Evolutionary conservation across 352 stramenopile species (phyloP).

Genomic region (Phytophthora pistaciae): DNA sequence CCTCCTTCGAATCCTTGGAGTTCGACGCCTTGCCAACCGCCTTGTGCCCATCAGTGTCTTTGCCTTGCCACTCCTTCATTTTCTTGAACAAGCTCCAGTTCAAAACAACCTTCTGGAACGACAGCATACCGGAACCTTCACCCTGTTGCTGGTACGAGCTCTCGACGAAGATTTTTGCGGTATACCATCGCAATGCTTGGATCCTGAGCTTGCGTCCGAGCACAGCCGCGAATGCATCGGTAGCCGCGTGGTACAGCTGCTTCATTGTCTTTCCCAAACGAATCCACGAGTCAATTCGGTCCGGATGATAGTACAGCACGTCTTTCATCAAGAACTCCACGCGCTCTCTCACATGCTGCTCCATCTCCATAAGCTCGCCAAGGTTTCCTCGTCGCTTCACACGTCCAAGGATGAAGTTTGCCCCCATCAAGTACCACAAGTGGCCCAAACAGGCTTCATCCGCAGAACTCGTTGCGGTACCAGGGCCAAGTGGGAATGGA

Average conservation of each 20-base stretch:
- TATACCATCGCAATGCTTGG: constrained; percentile 47
- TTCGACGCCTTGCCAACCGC: constrained; percentile 2
- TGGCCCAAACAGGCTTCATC: constrained; percentile 56
- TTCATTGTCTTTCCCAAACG: constrained; percentile 75
- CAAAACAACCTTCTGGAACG: constrained; percentile 56
- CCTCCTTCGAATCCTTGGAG: constrained; percentile 14
- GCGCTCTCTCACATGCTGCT: constrained; percentile 62
- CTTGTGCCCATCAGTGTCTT: constrained; percentile 22
- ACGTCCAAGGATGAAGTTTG: constrained; percentile 74
- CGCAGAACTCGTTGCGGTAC: neutral
- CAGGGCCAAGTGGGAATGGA: constrained; percentile 23
- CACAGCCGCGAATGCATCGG: constrained; percentile 65
- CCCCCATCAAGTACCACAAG: constrained; percentile 78
- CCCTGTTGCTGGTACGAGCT: neutral
- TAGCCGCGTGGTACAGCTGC: constrained; percentile 71
- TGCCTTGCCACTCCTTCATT: constrained; percentile 64
- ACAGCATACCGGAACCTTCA: constrained; percentile 9
- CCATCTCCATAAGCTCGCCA: constrained; percentile 66
- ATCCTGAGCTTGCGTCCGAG: constrained; percentile 55
- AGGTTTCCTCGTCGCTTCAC: constrained; percentile 70
- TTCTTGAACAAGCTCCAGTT: constrained; percentile 58
- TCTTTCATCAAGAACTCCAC: constrained; percentile 70
- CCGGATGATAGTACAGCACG: constrained; percentile 65
- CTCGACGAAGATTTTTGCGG: constrained; percentile 12
- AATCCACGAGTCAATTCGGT: constrained; percentile 74